These are phyloP conservation scores for Komagataella phaffii DNA, from an alignment of 805 yeast genomes.

Conservation along the genomic window DNA sequence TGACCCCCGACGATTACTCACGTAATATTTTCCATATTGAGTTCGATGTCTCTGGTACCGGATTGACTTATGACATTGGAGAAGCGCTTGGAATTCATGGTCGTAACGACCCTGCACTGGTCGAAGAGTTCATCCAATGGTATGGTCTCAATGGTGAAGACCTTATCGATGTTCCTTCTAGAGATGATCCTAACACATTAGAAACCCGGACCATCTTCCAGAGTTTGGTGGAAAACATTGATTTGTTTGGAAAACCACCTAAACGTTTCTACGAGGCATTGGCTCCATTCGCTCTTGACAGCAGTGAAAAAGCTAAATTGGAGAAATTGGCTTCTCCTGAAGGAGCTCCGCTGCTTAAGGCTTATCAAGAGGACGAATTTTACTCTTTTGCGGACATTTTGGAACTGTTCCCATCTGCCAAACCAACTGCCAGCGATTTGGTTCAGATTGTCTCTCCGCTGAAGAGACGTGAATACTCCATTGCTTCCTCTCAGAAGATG, in stretches of 20 bases:
- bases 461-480: constrained; percentile 95
- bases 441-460: constrained; percentile 68
- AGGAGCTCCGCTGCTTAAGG: constrained; percentile 78
- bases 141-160: constrained; percentile 65
- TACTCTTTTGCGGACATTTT: constrained; percentile 73
- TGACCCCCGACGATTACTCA: constrained; percentile 80
- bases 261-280: constrained; percentile 84
- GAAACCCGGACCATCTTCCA: constrained; percentile 80
- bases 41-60: constrained; percentile 84
- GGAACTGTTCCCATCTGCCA: constrained; percentile 67
- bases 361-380: constrained; percentile 73
- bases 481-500: constrained; percentile 88
- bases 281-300: constrained; percentile 60
- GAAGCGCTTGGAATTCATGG: constrained; percentile 96
- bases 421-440: constrained; percentile 61
- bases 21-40: constrained; percentile 96
- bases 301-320: constrained; percentile 47
- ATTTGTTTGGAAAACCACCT: constrained; percentile 89
- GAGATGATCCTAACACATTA: constrained; percentile 38
- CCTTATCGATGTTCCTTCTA: constrained; percentile 57
- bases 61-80: constrained; percentile 83
- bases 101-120: constrained; percentile 55
- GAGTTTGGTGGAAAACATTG: constrained; percentile 66
- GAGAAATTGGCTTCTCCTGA: constrained; percentile 56
- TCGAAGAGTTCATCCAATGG: constrained; percentile 50